phyloP scores from a whole-genome alignment of 169 alveolate genomes.

The Plasmodium knowlesi region DNA sequence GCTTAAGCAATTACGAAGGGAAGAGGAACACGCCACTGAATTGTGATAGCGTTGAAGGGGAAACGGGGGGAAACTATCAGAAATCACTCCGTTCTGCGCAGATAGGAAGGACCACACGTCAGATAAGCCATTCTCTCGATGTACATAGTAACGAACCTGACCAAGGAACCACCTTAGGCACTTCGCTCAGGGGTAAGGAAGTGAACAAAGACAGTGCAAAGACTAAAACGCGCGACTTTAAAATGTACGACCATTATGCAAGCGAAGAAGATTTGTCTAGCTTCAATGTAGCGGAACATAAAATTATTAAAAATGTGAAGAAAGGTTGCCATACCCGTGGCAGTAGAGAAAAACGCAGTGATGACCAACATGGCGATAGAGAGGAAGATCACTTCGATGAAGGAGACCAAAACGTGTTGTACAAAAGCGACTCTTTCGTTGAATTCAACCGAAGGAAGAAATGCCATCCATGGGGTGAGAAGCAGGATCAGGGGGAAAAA shows the following conservation, averaged over 20 bases:
- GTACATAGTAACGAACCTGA: not conserved
- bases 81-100: no score
- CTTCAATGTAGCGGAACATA: not conserved
- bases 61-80: not conserved
- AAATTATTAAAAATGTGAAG: not conserved
- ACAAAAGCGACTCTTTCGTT: slow-evolving; percentile 24
- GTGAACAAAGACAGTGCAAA: not conserved
- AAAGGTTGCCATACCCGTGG: not conserved
- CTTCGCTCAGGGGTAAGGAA: not conserved
- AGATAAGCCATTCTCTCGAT: not conserved
- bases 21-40: not conserved
- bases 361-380: not conserved
- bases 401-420: not conserved
- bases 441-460: not conserved
- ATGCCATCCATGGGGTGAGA: not conserved
- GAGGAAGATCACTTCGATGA: not conserved
- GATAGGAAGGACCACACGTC: not conserved
- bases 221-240: not conserved
- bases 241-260: not conserved
- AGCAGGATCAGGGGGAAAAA: not conserved
- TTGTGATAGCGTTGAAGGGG: not conserved
- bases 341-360: not conserved
- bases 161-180: not conserved
- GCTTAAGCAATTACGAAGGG: not conserved
- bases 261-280: slow-evolving; percentile 16